phyloP scores from a whole-genome alignment of 148 eudicot species.

The Fagopyrum homotropicum region DNA sequence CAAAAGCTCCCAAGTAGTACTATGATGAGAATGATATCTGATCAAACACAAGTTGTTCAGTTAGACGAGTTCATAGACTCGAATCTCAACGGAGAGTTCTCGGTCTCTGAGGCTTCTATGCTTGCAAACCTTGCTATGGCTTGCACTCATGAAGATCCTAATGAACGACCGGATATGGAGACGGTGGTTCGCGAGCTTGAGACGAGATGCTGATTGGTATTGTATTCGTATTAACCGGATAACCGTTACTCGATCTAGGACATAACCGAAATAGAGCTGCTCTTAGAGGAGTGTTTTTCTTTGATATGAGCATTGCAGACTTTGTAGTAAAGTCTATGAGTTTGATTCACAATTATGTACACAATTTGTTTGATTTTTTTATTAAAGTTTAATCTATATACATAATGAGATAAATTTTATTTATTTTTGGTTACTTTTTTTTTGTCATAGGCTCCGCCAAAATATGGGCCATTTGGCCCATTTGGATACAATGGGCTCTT shows the following conservation, averaged over 20 bases:
- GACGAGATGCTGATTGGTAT: background rate
- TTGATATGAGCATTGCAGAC: too few relatives aligned
- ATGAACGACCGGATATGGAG: conserved; percentile 56
- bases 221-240: background rate
- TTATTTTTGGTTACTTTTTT: background rate
- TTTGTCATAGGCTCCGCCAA: background rate
- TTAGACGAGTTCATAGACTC: conserved; percentile 57
- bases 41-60: conserved; percentile 34
- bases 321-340: background rate
- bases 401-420: background rate
- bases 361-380: background rate
- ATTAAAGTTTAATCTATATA: background rate
- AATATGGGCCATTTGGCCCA: too few relatives aligned
- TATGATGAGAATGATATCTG: conserved; percentile 17
- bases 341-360: background rate
- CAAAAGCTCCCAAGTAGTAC: conserved; percentile 36
- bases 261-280: background rate
- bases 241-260: too few relatives aligned
- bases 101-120: conserved; percentile 36
- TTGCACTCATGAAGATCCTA: conserved; percentile 67
- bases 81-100: conserved; percentile 47
- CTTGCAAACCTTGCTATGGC: conserved; percentile 46
- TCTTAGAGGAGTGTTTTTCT: background rate
- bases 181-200: conserved; percentile 42
- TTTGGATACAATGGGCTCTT: too few relatives aligned